Evolutionary conservation across 805 yeast species (phyloP), one percentile per base, ranked within the genome.

Genomic region (Candida coquimbonensis): DNA sequence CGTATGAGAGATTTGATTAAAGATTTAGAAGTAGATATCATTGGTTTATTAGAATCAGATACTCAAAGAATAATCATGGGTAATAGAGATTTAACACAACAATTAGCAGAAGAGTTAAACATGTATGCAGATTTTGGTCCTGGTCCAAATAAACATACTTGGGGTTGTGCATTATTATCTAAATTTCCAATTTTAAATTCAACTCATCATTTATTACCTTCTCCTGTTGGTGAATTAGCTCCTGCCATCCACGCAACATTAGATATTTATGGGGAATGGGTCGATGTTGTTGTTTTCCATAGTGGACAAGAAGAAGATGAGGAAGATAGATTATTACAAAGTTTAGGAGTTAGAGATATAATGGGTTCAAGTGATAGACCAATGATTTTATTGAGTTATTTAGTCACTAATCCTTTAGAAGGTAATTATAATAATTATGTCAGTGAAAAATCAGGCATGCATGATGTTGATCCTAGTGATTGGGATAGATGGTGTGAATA

Each of bases 401-500:
- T 93, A 62, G 98, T 93, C 16, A 87, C 96, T 2, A 78, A 75
- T 33, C 98, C 99, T 12, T 68, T 78, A 40, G 77, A 82, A 61
- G 98, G 97, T 11, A 91, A 93, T 66, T 91, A 91, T 72, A 83
- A 87, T 67, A 89, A 89, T 2, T 88, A 88, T 65, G 96, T 90
- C 17, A 81, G 95, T 57, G 85, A 83, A 42, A 65, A 70, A 53
- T 80, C 91, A 2, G 86, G 96, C 31, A 87, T 93, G 91, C 79
- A 82, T 57, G 99, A 93, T 63, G 89, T 93, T 51, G 99, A 93
- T 63, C 83, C 90, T 38, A 72, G 83, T 8, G 97, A 91, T 62
- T 87, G 90, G 81, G 99, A 93, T 61, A 80, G 99, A 68, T 93
- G 99, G 99, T 93, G 99, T 68, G 96, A 93, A 68, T 93, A 93